phyloP scores from a whole-genome alignment of 2,329 filamentous ascomycete genomes.

The Pseudogymnoascus sp. region DNA sequence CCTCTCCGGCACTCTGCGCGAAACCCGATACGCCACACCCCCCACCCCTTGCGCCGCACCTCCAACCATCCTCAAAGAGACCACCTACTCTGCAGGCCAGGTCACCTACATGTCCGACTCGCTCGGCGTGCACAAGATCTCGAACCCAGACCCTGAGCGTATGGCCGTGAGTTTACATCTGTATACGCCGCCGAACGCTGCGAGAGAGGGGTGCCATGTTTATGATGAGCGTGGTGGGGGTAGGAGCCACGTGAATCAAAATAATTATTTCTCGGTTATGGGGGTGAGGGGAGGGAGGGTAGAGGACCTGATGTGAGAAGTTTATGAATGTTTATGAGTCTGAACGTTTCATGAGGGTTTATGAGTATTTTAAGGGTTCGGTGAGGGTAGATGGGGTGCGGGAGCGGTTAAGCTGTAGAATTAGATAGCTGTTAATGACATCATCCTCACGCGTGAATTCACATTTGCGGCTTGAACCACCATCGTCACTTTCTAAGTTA shows the following conservation, averaged over 20 bases:
- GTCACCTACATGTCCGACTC: slow-evolving; percentile 90
- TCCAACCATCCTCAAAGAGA: slow-evolving; percentile 59
- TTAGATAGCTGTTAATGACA: not conserved
- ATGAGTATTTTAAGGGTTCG: not conserved
- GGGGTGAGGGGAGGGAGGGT: not conserved
- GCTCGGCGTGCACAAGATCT: slow-evolving; percentile 76
- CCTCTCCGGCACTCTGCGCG: slow-evolving; percentile 67
- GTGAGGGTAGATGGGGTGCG: not conserved
- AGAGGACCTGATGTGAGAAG: not conserved
- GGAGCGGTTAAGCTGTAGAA: not conserved
- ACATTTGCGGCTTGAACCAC: not conserved
- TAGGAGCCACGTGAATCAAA: slow-evolving; percentile 62
- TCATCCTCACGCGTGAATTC: not conserved
- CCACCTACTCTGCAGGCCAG: slow-evolving; percentile 59
- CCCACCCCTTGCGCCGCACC: slow-evolving; percentile 50
- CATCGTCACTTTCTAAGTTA: not conserved
- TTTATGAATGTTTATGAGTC: not conserved
- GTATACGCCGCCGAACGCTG: slow-evolving; percentile 85
- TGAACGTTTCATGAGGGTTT: not conserved
- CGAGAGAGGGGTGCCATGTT: slow-evolving; percentile 70
- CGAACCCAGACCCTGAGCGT: slow-evolving; percentile 62
- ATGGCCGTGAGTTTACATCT: slow-evolving; percentile 82
- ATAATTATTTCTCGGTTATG: slow-evolving; percentile 58
- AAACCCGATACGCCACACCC: slow-evolving; percentile 58
- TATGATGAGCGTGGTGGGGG: slow-evolving; percentile 73